Conservation (phyloP, 2,329 filamentous ascomycete genomes). For the Anthostomella pinea region DNA sequence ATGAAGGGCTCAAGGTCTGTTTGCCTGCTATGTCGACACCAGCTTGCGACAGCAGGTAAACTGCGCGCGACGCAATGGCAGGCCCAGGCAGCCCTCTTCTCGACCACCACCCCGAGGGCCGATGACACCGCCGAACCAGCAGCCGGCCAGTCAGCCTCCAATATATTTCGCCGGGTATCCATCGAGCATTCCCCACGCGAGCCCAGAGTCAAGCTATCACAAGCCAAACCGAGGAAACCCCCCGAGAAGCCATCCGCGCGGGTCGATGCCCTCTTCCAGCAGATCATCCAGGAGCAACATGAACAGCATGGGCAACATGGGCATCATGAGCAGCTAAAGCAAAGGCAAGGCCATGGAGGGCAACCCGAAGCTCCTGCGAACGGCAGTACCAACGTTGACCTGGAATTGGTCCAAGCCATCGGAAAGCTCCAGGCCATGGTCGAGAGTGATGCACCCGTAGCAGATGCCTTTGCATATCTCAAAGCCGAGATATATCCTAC, state of each 20-base stretch:
- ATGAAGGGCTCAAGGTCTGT: constrained; percentile 28
- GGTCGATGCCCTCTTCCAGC: constrained; percentile 27
- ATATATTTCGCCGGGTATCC: background rate
- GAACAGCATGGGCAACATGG: constrained; percentile 10
- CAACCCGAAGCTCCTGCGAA: background rate
- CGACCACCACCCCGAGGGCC: constrained; percentile 15
- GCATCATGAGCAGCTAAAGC: no score
- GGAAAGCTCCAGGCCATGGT: constrained; percentile 32
- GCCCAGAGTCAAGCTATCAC: background rate
- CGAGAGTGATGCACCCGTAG: constrained; percentile 21
- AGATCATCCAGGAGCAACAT: constrained; percentile 25
- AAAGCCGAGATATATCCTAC: constrained; percentile 30
- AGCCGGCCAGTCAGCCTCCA: background rate
- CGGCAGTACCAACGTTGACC: constrained; percentile 5
- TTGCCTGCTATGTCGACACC: constrained; percentile 32
- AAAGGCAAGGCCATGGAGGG: no score
- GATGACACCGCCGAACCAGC: constrained; percentile 6
- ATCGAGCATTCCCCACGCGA: background rate
- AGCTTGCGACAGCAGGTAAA: constrained; percentile 20
- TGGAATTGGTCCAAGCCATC: constrained; percentile 24
- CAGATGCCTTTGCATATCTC: constrained; percentile 24
- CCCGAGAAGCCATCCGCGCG: constrained; percentile 9
- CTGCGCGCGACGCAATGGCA: constrained; percentile 19
- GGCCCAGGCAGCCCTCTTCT: constrained; percentile 17
- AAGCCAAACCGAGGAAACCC: constrained; percentile 3